A percentile compares a stretch with the other conserved stretches of the same genome.
Conservation (phyloP, 306 rosid species). For the Glycyrrhiza uralensis region DNA sequence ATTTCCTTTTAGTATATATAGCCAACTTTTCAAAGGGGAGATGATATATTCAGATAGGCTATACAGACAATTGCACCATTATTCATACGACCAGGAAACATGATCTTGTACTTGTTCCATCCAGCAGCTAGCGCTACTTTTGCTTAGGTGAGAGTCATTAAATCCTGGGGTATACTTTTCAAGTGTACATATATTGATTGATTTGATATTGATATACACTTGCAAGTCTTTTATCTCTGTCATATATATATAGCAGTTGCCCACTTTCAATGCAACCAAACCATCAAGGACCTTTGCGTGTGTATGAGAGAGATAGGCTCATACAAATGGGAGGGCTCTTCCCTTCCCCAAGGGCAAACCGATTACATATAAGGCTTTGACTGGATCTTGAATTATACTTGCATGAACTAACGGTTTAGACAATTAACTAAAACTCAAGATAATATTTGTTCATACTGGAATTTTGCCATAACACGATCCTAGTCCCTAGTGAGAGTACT, state of each 20-base stretch:
- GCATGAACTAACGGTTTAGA: no score
- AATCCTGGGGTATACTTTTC: background rate
- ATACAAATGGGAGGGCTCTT: background rate
- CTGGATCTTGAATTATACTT: background rate
- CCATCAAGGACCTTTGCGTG: background rate
- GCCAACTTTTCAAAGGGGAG: background rate
- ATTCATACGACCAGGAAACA: background rate
- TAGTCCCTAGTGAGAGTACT: no score
- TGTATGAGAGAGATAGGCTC: background rate
- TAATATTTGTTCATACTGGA: background rate
- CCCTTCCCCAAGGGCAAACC: conserved; percentile 19
- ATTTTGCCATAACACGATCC: no score
- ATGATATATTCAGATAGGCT: background rate
- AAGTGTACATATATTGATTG: background rate
- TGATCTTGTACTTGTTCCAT: background rate
- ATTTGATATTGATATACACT: no score
- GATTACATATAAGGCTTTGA: background rate
- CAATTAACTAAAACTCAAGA: no score
- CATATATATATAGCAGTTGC: conserved; percentile 30
- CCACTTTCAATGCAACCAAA: conserved; percentile 22
- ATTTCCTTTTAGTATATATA: background rate
- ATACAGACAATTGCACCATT: background rate
- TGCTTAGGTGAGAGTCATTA: conserved; percentile 1
- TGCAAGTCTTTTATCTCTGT: background rate
- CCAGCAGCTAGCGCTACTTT: background rate